Evolutionary conservation across 1,139 yeast genomes (phyloP).

Genomic region (Blastobotrys niveus): DNA sequence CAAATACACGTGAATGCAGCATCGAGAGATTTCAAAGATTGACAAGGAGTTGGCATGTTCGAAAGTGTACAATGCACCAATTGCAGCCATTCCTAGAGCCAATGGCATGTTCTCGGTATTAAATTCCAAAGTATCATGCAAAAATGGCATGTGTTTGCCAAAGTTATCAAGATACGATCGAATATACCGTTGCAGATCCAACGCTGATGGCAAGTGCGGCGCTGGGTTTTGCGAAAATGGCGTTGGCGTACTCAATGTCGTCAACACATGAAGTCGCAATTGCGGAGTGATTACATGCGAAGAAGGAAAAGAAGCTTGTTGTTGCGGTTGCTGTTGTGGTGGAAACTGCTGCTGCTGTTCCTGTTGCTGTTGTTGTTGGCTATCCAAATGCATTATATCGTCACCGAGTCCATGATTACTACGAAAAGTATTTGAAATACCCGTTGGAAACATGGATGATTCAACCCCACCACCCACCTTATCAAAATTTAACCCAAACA

Average conservation of each 20-base stretch:
- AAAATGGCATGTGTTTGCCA: conserved; percentile 74
- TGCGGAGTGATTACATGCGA: conserved; percentile 54
- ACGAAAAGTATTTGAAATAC: no score
- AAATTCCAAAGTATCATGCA: conserved; percentile 63
- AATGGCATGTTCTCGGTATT: conserved; percentile 66
- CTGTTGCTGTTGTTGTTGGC: conserved; percentile 4
- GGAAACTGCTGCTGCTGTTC: conserved; percentile 7
- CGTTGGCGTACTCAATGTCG: conserved; percentile 49
- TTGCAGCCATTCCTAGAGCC: conserved; percentile 74
- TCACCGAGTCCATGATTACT: no score
- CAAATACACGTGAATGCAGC: conserved; percentile 68
- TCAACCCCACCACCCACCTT: background rate
- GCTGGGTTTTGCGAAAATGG: conserved; percentile 49
- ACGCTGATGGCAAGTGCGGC: conserved; percentile 59
- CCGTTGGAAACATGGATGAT: no score
- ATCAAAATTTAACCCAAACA: conserved; percentile 9
- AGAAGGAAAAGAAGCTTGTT: background rate
- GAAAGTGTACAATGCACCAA: conserved; percentile 82
- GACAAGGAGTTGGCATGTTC: conserved; percentile 73
- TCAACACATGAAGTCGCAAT: conserved; percentile 59
- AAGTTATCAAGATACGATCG: conserved; percentile 67
- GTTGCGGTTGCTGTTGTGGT: no score
- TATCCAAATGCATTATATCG: no score
- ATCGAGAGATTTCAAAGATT: conserved; percentile 72
- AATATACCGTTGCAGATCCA: conserved; percentile 69